A percentile compares a stretch with the other conserved stretches of the same genome.
These are phyloP conservation scores for Tulasnella sp. DNA, from an alignment of 768 basidiomycete species.

Conservation along the genomic window DNA sequence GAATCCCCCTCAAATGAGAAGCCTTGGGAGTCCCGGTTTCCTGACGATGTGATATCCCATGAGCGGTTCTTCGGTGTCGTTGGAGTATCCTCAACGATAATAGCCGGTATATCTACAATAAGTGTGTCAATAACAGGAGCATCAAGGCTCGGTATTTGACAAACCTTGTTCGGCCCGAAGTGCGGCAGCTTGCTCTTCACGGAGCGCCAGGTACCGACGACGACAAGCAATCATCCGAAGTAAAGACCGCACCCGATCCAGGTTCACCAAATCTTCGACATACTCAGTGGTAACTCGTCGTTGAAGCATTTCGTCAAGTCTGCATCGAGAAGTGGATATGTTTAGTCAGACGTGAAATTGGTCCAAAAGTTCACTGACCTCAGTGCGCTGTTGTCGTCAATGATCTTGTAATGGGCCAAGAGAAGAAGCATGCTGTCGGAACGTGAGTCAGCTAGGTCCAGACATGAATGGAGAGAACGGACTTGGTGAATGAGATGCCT, in stretches of 20 bases:
- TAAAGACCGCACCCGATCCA: constrained; percentile 74
- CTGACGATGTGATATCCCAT: constrained; percentile 38
- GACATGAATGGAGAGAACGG: background rate
- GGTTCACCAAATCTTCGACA: constrained; percentile 71
- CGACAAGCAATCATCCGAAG: constrained; percentile 66
- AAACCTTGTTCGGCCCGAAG: constrained; percentile 26
- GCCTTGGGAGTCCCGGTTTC: constrained; percentile 1
- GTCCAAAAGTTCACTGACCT: constrained; percentile 36
- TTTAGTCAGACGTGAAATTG: constrained; percentile 61
- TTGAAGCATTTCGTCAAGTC: constrained; percentile 68
- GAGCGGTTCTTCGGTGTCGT: constrained; percentile 39
- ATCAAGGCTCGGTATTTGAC: background rate
- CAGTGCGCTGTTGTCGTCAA: constrained; percentile 79
- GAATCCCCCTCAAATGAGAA: constrained; percentile 27
- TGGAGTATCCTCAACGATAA: constrained; percentile 45
- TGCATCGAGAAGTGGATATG: constrained; percentile 23
- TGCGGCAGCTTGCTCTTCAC: constrained; percentile 29
- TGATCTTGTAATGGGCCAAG: constrained; percentile 83
- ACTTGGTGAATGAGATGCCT: constrained; percentile 78
- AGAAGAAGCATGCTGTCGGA: constrained; percentile 54
- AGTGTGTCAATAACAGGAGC: background rate
- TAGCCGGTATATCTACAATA: constrained; percentile 51
- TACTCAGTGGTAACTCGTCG: constrained; percentile 66
- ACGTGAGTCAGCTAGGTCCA: background rate
- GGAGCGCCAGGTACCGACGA: constrained; percentile 47